Conservation (phyloP, 2,329 filamentous ascomycete genomes). For the Trichoderma citrinoviride region DNA sequence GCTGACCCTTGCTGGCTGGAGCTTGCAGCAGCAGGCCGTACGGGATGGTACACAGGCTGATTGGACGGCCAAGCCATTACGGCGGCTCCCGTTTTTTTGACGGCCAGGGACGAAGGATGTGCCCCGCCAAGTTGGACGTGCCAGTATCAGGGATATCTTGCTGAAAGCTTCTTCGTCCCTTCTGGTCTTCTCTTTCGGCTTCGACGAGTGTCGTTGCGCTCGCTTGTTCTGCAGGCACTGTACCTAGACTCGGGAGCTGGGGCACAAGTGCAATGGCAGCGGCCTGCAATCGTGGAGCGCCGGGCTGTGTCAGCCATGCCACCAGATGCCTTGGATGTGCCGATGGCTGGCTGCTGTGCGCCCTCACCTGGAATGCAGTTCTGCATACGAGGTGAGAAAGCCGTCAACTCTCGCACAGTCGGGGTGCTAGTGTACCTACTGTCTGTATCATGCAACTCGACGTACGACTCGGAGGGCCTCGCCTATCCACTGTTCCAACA, state of each 20-base stretch:
- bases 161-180: neutral
- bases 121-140: neutral
- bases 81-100: conserved; percentile 8
- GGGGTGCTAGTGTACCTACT: neutral
- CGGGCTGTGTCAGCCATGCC: neutral
- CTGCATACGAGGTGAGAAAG: neutral
- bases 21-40: conserved; percentile 7
- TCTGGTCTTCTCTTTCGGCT: neutral
- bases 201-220: too few species aligned
- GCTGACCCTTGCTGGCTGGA: neutral
- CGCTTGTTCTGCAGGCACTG: neutral
- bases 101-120: too few species aligned
- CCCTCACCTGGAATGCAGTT: neutral
- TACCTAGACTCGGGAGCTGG: neutral
- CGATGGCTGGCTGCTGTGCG: neutral
- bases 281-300: neutral
- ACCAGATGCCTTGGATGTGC: neutral
- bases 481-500: conserved; percentile 1
- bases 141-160: neutral
- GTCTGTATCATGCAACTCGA: neutral
- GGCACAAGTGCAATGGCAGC: neutral
- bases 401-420: neutral
- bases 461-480: neutral
- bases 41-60: conserved; percentile 15
- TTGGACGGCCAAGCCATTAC: conserved; percentile 16